Base-by-base conservation (phyloP, 1,284 basidiomycete species). In the Irpex sp. region DNA sequence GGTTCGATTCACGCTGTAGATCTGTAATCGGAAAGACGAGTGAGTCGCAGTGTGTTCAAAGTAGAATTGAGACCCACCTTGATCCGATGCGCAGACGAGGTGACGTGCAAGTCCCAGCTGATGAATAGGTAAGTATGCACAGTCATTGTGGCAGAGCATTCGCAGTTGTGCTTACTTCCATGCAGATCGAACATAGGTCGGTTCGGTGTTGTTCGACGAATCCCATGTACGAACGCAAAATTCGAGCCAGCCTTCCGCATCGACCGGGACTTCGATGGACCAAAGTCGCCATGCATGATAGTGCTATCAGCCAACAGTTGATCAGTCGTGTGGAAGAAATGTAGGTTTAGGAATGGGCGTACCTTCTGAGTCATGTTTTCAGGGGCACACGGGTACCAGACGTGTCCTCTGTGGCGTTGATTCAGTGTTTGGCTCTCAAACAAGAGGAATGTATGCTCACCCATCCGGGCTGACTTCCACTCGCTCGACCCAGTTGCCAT, bases 161-260 rank as follows among this genome's bases (percentile, higher is more conserved):
- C 51, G 51, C 21, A 3, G 13, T 31, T 13, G 19, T 6, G 71
- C 81, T 63, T 66, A 83, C 83, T 83, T 84, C 82, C 81, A 83
- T 4, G 81, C 79, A 15, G 81, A 84, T 37, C 81, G 79, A 7
- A 85, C 80, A 64, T 78, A 83, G 1, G 83, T 84, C 19, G 83
- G 84, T 67, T 85, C 80, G 3, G 83, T 85, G 67, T 86, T 85
- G 71, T 82, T 83, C 6, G 81, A 81, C 15, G 82, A 82, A 67
- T 85, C 83, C 84, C 84, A 85, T 0, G 80, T 80, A 50, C 83
- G 79, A n/a, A 82, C 83, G 64, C 81, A 83, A 71, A 85, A 81
- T 65, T 84, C 83, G 43, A 84, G 76, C 83, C 83, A 85, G 5
- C 83, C 83, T 67, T 86, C 82, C 2, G 83, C 82, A 54, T 83